phyloP scores from a whole-genome alignment of 75 land plant species.

The Pinus tabuliformis region DNA sequence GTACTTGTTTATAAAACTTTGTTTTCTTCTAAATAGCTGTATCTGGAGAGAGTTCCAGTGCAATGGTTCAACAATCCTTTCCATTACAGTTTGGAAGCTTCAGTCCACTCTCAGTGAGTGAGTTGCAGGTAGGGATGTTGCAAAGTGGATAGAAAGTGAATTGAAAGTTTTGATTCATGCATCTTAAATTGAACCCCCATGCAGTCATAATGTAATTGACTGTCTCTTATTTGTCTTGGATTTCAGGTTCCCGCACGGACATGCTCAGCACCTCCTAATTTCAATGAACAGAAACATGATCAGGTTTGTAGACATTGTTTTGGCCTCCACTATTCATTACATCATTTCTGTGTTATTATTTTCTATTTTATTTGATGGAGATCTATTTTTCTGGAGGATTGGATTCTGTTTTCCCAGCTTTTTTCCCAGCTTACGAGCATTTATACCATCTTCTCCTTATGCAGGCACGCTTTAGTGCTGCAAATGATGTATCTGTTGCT shows the following conservation, averaged over 20 bases:
- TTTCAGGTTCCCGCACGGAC: constrained; percentile 58
- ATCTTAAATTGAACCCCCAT: not conserved
- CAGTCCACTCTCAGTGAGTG: constrained; percentile 15
- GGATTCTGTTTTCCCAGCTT: too few relatives aligned
- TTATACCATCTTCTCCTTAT: too few relatives aligned
- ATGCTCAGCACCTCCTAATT: constrained; percentile 92
- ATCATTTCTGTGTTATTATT: not conserved
- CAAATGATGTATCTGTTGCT: not conserved
- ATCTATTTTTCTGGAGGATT: not conserved
- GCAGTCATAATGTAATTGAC: too few relatives aligned
- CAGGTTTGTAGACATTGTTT: constrained; percentile 41
- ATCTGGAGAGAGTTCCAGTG: too few relatives aligned
- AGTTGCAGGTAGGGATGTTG: constrained; percentile 12
- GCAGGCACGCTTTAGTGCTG: not conserved
- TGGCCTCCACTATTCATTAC: not conserved
- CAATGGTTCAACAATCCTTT: not conserved
- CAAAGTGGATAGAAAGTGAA: not conserved
- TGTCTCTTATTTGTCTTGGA: not conserved
- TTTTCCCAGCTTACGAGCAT: too few relatives aligned
- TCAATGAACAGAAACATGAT: constrained; percentile 89
- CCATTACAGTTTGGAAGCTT: constrained; percentile 39
- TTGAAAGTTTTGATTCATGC: constrained; percentile 11
- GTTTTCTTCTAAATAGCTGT: too few relatives aligned
- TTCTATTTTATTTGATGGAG: not conserved
- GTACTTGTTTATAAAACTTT: too few relatives aligned